phyloP scores from a whole-genome alignment of 768 basidiomycete species.

The Termitomyces sp. region DNA sequence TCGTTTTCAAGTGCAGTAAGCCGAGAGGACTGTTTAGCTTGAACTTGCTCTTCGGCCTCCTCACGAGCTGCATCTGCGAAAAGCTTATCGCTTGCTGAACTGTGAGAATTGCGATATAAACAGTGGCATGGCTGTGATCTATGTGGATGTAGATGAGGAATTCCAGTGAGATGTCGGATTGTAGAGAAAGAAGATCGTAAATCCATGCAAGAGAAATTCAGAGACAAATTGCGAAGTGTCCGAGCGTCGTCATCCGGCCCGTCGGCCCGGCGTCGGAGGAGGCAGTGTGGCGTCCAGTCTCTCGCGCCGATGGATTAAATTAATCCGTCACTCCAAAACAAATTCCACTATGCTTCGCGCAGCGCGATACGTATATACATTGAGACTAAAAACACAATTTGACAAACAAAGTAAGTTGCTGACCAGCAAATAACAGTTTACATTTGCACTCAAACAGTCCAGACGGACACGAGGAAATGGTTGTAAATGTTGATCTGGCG shows the following conservation, averaged over 20 bases:
- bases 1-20: slow-evolving; percentile 37
- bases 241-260: background rate
- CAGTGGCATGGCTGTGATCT: background rate
- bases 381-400: too few species aligned
- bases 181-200: slow-evolving; percentile 1
- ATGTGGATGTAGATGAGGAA: background rate
- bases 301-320: too few species aligned
- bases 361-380: too few species aligned
- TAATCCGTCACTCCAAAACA: too few species aligned
- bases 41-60: slow-evolving; percentile 36
- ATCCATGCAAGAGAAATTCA: slow-evolving; percentile 3
- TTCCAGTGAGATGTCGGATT: background rate
- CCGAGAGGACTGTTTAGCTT: slow-evolving; percentile 16
- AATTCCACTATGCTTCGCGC: too few species aligned
- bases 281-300: background rate
- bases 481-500: too few species aligned
- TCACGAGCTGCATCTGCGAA: slow-evolving; percentile 63
- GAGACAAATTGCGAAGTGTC: background rate
- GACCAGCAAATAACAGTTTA: too few species aligned
- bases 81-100: slow-evolving; percentile 54
- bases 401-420: too few species aligned
- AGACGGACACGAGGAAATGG: too few species aligned
- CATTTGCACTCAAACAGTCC: too few species aligned
- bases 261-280: background rate
- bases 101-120: slow-evolving; percentile 3